These are phyloP conservation scores for Termitomyces heimii DNA, from an alignment of 768 basidiomycete species.

Conservation along the genomic window DNA sequence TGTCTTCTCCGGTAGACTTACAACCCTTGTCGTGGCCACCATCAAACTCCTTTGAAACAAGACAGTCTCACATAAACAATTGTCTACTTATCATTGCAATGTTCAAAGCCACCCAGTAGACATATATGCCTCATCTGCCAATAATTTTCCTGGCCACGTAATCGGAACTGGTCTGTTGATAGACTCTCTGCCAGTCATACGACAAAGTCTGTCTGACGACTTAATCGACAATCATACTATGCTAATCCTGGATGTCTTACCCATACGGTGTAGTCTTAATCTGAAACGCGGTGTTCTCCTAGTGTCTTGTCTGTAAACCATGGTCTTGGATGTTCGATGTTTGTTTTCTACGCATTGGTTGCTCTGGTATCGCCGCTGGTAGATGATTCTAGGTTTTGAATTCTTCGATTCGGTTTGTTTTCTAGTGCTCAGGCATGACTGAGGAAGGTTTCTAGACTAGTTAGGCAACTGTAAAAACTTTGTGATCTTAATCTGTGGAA, in stretches of 20 bases:
- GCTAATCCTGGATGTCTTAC: neutral
- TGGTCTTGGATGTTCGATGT: neutral
- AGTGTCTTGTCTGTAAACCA: neutral
- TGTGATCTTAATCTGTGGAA: neutral
- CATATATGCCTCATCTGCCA: neutral
- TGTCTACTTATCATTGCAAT: neutral
- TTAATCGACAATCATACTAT: neutral
- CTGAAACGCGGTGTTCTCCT: neutral
- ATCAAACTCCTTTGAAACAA: neutral
- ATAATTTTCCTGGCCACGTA: neutral
- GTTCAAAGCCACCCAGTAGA: neutral
- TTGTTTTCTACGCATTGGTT: neutral
- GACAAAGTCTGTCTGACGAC: neutral
- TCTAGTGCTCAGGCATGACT: neutral
- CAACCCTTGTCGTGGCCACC: neutral
- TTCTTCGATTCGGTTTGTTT: neutral
- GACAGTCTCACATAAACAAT: neutral
- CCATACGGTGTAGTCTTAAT: neutral
- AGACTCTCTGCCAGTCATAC: neutral
- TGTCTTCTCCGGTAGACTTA: neutral
- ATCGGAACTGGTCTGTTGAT: too few relatives aligned
- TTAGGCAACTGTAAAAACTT: neutral
- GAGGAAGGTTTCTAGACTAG: neutral
- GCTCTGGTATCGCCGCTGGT: neutral
- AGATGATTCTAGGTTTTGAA: neutral